Percentiles rank a stretch among this genome's conserved stretches.
These are phyloP conservation scores for Podospora pseudocomata DNA, from an alignment of 495 filamentous ascomycete species.

Conservation along the genomic window DNA sequence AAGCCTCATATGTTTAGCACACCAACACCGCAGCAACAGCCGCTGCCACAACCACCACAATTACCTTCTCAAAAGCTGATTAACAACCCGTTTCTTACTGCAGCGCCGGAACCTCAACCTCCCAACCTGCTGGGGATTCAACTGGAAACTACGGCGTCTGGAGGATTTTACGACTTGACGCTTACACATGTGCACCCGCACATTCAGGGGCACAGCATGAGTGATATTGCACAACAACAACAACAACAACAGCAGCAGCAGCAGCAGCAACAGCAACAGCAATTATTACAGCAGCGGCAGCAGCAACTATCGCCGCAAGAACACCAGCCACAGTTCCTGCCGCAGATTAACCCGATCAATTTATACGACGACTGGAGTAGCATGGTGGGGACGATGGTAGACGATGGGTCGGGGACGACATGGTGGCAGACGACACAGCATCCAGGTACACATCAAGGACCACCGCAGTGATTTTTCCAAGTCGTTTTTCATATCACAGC, in stretches of 20 bases:
- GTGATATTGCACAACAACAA: constrained; percentile 9
- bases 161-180: constrained; percentile 15
- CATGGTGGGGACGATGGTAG: constrained; percentile 28
- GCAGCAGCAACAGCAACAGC: constrained; percentile 6
- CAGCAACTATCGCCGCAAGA: constrained; percentile 16
- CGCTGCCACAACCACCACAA: constrained; percentile 3
- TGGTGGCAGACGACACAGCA: constrained; percentile 7
- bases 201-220: constrained; percentile 17
- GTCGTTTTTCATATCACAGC: background rate
- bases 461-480: background rate
- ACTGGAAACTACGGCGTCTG: background rate
- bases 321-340: constrained; percentile 36
- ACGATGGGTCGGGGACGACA: constrained; percentile 13
- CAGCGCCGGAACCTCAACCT: background rate
- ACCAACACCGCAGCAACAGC: constrained; percentile 7
- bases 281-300: constrained; percentile 9
- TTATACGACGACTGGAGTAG: constrained; percentile 34
- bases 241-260: constrained; percentile 15
- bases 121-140: constrained; percentile 9
- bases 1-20: background rate
- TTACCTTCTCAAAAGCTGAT: constrained; percentile 7
- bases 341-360: constrained; percentile 22
- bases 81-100: constrained; percentile 1
- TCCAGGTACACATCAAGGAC: constrained; percentile 2
- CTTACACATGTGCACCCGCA: constrained; percentile 21